Conservation (phyloP, 1,284 basidiomycete genomes). For the Ceratobasidium theobromae region DNA sequence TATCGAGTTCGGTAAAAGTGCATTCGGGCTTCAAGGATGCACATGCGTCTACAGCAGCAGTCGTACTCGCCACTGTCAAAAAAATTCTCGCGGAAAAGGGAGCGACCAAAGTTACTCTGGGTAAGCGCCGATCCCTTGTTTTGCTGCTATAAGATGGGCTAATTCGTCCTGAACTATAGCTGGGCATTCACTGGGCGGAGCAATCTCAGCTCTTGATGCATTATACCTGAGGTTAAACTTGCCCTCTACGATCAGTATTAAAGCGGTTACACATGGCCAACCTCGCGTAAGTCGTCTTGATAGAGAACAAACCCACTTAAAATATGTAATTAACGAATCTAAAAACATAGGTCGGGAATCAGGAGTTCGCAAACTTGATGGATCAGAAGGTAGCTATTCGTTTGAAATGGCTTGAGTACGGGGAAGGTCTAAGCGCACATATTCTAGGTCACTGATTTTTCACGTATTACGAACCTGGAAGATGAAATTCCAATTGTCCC, state of each 20-base stretch:
- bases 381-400: slow-evolving; percentile 45
- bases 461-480: slow-evolving; percentile 54
- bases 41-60: slow-evolving; percentile 57
- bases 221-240: slow-evolving; percentile 53
- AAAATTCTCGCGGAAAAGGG: slow-evolving; percentile 47
- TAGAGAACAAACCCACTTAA: too few relatives aligned
- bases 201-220: slow-evolving; percentile 55
- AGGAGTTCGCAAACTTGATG: slow-evolving; percentile 59
- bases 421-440: not conserved
- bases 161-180: slow-evolving; percentile 35
- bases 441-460: slow-evolving; percentile 41
- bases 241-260: slow-evolving; percentile 45
- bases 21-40: slow-evolving; percentile 59
- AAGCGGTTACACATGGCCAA: slow-evolving; percentile 54
- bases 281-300: slow-evolving; percentile 52
- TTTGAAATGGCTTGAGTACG: not conserved
- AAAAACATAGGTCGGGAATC: slow-evolving; percentile 56
- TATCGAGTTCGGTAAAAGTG: slow-evolving; percentile 51
- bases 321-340: not conserved
- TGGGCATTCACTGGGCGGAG: slow-evolving; percentile 50
- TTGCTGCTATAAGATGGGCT: not conserved
- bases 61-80: slow-evolving; percentile 53
- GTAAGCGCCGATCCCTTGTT: slow-evolving; percentile 39
- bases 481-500: slow-evolving; percentile 54
- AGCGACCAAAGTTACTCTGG: slow-evolving; percentile 49